Evolutionary conservation across 2,329 filamentous ascomycete species (phyloP), one percentile per base, ranked within the genome.

Genomic region (Dothideomycetes sp.): DNA sequence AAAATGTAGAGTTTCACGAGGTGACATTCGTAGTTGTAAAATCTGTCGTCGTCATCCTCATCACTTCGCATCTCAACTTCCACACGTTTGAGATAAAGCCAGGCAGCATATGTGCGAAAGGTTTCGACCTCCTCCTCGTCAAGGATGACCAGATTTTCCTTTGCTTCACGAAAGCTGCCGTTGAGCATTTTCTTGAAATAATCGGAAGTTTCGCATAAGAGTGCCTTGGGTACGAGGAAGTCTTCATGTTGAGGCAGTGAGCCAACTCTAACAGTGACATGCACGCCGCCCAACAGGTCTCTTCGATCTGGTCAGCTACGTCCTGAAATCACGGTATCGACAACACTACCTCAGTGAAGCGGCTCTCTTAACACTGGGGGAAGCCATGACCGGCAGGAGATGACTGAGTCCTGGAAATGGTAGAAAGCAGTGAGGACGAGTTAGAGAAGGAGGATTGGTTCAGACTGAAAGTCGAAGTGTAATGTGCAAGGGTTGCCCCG

Each of bases 21-120:
- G 4, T 38, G 36, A 9, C 18, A n/a, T 5, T 22, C 30, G 14
- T 32, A 38, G 9, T 33, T 18, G 4, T 22, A 12, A 12, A 38
- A 30, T 4, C 5, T 19, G 5, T 12, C 10, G 14, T 19, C 9
- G 10, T 32, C 27, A 7, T 33, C 36, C 4, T 17, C 19, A 12
- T 18, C 22, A n/a, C n/a, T n/a, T n/a, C n/a, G n/a, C n/a, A n/a
- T n/a, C n/a, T n/a, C n/a, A n/a, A n/a, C n/a, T 1, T 19, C 14
- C 10, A 38, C 19, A 5, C 31, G 29, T 17, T 31, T 31, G 17
- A 32, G 36, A 16, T 38, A 38, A 7, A 38, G 36, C 36, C 36
- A 38, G 3, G 36, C 30, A 10, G 33, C 14, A 10, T 19, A 38
- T 4, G 36, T 38, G 7, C 30, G 9, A 9, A 38, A 38, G 30